A percentile compares a stretch with the other conserved stretches of the same genome.
phyloP scores from a whole-genome alignment of 805 yeast genomes.

The Schwanniomyces vanrijiae region DNA sequence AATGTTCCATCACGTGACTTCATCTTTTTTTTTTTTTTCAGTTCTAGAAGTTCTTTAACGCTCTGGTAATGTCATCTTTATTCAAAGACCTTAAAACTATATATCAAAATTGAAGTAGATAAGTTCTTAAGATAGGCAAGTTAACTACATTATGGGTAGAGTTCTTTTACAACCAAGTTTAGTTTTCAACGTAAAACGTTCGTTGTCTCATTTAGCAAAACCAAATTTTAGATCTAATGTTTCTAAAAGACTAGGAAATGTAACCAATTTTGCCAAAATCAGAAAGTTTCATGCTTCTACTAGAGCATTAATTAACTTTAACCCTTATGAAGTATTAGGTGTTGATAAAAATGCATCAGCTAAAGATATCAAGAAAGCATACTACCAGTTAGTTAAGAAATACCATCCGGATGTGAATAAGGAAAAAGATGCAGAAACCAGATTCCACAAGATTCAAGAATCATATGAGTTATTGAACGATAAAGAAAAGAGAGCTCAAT shows the following conservation, averaged over 20 bases:
- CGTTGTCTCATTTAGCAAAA: conserved; percentile 1
- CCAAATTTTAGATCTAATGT: background rate
- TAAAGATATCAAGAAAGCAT: conserved; percentile 91
- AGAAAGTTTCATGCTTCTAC: conserved; percentile 45
- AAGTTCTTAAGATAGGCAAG: too few species aligned
- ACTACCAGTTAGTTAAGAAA: conserved; percentile 88
- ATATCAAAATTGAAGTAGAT: background rate
- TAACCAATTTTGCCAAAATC: background rate
- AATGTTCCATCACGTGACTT: background rate
- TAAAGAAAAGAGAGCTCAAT: conserved; percentile 81
- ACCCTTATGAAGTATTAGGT: conserved; percentile 86
- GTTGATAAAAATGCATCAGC: conserved; percentile 68
- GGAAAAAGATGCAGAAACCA: conserved; percentile 81
- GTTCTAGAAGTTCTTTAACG: background rate
- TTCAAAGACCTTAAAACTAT: background rate
- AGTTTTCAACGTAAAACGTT: conserved; percentile 4
- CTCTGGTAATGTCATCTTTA: background rate
- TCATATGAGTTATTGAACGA: conserved; percentile 91
- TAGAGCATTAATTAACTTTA: conserved; percentile 38
- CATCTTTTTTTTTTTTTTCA: background rate
- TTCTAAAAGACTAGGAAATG: background rate
- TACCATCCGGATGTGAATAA: conserved; percentile 97
- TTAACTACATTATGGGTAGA: background rate
- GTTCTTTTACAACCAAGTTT: conserved; percentile 3
- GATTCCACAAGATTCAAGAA: conserved; percentile 89